phyloP scores from a whole-genome alignment of 768 basidiomycete genomes.

The Pleurotus tuoliensis region DNA sequence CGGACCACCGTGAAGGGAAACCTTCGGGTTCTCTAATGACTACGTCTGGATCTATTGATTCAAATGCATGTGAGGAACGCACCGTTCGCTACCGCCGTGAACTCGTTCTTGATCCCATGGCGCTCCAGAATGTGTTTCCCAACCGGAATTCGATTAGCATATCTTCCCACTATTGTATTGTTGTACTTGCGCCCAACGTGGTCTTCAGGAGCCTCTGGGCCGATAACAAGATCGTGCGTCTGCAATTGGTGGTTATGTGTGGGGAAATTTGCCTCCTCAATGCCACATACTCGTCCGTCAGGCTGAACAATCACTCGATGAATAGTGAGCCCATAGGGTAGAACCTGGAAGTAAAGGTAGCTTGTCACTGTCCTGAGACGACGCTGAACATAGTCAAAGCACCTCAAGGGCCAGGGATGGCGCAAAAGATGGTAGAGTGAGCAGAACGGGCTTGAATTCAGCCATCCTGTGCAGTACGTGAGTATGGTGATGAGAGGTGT shows the following conservation, averaged over 20 bases:
- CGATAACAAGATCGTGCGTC: slow-evolving; percentile 77
- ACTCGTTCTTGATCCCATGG: slow-evolving; percentile 44
- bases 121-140: slow-evolving; percentile 49
- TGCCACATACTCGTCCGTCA: slow-evolving; percentile 50
- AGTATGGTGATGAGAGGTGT: too few species aligned
- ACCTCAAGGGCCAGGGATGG: slow-evolving; percentile 66
- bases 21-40: slow-evolving; percentile 40
- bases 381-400: slow-evolving; percentile 1
- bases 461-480: slow-evolving; percentile 27
- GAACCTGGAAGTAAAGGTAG: slow-evolving; percentile 36
- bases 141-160: slow-evolving; percentile 70
- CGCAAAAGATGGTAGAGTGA: slow-evolving; percentile 51
- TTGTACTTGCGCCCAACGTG: slow-evolving; percentile 64
- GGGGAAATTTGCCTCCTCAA: neutral
- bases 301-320: slow-evolving; percentile 64
- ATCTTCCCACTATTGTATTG: slow-evolving; percentile 71
- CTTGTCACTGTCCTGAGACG: slow-evolving; percentile 6
- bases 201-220: slow-evolving; percentile 59
- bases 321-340: slow-evolving; percentile 66
- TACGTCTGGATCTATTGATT: neutral
- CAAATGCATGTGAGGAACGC: slow-evolving; percentile 7
- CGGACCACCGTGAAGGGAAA: slow-evolving; percentile 73
- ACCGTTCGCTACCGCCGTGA: slow-evolving; percentile 45
- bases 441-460: slow-evolving; percentile 47
- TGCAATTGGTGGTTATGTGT: slow-evolving; percentile 19